Conservation (phyloP, 495 filamentous ascomycete genomes). For the Penicillium roqueforti region DNA sequence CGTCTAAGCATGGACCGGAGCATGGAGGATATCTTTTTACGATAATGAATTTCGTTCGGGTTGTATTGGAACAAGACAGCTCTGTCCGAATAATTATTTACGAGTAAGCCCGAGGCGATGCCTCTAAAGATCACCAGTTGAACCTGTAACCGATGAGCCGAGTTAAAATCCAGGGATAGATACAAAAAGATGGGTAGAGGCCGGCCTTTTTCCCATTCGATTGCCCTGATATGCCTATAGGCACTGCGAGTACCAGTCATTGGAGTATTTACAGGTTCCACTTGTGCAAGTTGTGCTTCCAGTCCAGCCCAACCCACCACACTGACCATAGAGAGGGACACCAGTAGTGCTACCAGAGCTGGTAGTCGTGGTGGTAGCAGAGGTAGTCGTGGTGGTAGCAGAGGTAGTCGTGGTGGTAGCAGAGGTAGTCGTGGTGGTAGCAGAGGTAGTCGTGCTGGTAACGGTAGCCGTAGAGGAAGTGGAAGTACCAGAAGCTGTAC, state of each 20-base stretch:
- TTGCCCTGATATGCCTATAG: conserved; percentile 14
- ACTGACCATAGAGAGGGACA: conserved; percentile 46
- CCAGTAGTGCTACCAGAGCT: conserved; percentile 22
- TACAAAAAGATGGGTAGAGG: not conserved
- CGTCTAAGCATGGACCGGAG: not conserved
- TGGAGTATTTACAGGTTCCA: conserved; percentile 41
- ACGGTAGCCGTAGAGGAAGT: conserved; percentile 21
- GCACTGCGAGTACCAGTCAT: conserved; percentile 51
- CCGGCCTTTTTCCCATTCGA: too few relatives aligned
- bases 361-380: conserved; percentile 25
- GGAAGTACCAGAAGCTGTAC: conserved; percentile 15
- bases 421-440: conserved; percentile 18
- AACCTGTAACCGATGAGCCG: not conserved
- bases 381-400: conserved; percentile 21
- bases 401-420: conserved; percentile 26
- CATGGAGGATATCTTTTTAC: not conserved
- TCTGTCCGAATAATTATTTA: too few relatives aligned
- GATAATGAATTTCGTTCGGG: conserved; percentile 21
- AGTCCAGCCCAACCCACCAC: conserved; percentile 47
- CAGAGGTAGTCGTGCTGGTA: conserved; percentile 26
- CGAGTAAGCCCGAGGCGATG: too few relatives aligned
- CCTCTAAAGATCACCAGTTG: too few relatives aligned
- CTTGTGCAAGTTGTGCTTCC: conserved; percentile 44
- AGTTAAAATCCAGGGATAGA: not conserved
- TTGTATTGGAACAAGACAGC: not conserved